Conservation (phyloP, 2,329 filamentous ascomycete species). For the Aureobasidium leucospermi region DNA sequence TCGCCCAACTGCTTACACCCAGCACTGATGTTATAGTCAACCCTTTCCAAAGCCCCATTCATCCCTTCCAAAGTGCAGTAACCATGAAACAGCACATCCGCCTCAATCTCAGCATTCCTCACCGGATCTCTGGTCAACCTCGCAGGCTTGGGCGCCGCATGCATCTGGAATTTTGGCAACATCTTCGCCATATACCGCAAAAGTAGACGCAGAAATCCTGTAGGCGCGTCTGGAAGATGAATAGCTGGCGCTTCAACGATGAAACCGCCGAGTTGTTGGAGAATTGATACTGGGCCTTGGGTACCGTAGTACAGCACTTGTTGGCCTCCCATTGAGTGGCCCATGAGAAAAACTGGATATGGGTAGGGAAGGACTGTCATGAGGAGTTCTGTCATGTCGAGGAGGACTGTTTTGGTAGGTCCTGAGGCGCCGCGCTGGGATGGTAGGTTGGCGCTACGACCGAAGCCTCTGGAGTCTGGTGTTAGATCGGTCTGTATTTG, state of each 20-base stretch:
- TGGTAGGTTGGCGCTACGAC: slow-evolving; percentile 57
- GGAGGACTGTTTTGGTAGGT: slow-evolving; percentile 62
- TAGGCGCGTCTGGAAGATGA: slow-evolving; percentile 54
- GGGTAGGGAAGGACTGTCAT: slow-evolving; percentile 44
- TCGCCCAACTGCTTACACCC: slow-evolving; percentile 38
- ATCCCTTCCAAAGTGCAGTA: slow-evolving; percentile 78
- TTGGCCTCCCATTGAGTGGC: slow-evolving; percentile 86
- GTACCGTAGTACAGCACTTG: slow-evolving; percentile 58
- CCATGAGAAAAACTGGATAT: slow-evolving; percentile 71
- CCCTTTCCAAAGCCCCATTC: slow-evolving; percentile 68
- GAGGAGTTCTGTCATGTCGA: slow-evolving; percentile 73
- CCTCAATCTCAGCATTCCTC: slow-evolving; percentile 51
- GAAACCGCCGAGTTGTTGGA: slow-evolving; percentile 60
- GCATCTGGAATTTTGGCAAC: no score
- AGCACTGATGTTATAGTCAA: slow-evolving; percentile 52
- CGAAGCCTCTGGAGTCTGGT: slow-evolving; percentile 58
- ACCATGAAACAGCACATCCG: slow-evolving; percentile 69
- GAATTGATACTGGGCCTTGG: slow-evolving; percentile 42
- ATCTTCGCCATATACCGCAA: slow-evolving; percentile 52
- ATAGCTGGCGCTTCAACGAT: slow-evolving; percentile 71
- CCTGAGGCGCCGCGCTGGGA: slow-evolving; percentile 65
- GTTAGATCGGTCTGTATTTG: not conserved
- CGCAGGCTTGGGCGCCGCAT: slow-evolving; percentile 48
- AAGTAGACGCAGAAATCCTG: slow-evolving; percentile 56
- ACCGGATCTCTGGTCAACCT: slow-evolving; percentile 61